phyloP scores from a whole-genome alignment of 2,329 filamentous ascomycete genomes.

The Xylariaceae sp. region DNA sequence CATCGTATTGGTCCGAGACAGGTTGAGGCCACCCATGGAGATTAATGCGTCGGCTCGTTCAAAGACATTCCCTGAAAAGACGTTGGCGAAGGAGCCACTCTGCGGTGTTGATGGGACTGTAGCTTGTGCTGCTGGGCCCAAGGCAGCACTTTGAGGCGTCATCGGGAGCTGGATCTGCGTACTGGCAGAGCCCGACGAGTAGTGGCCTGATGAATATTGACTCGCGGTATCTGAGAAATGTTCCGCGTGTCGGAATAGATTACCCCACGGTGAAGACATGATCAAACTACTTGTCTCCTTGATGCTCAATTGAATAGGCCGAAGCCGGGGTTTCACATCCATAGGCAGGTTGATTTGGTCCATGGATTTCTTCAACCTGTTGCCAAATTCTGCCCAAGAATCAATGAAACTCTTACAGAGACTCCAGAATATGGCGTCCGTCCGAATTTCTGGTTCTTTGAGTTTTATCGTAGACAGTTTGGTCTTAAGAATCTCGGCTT shows the following conservation, averaged over 20 bases:
- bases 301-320: conserved; percentile 75
- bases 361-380: conserved; percentile 51
- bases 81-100: conserved; percentile 49
- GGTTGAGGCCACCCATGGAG: conserved; percentile 52
- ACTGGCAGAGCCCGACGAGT: conserved; percentile 31
- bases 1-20: conserved; percentile 48
- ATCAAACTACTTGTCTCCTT: conserved; percentile 76
- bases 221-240: conserved; percentile 22
- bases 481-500: conserved; percentile 66
- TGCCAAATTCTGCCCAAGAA: conserved; percentile 63
- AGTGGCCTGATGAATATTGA: conserved; percentile 33
- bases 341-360: conserved; percentile 50
- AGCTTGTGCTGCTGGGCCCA: conserved; percentile 85
- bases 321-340: conserved; percentile 68
- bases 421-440: conserved; percentile 57
- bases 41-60: conserved; percentile 55
- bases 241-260: conserved; percentile 36
- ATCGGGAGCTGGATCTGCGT: conserved; percentile 56
- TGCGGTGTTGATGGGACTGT: conserved; percentile 72
- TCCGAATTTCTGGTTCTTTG: conserved; percentile 73
- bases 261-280: conserved; percentile 52
- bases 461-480: conserved; percentile 76
- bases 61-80: conserved; percentile 55
- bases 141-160: conserved; percentile 81
- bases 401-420: conserved; percentile 71